Evolutionary conservation across 805 yeast genomes (phyloP).

Genomic region (Scheffersomyces coipomensis): DNA sequence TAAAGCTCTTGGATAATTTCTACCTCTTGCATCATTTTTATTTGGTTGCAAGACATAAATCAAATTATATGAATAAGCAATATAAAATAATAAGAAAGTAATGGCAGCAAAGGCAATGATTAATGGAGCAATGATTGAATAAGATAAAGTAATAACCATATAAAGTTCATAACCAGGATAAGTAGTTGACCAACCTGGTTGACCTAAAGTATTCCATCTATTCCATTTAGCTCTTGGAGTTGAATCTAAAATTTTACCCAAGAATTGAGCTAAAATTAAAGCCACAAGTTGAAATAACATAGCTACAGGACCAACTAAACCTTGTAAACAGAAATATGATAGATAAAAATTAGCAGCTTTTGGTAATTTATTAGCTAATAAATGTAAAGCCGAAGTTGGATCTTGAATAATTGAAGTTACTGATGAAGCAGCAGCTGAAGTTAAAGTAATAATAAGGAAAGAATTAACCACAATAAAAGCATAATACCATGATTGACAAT

Average conservation of each 20-base stretch:
- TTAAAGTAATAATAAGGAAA: slow-evolving; percentile 76
- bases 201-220: slow-evolving; percentile 61
- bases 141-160: slow-evolving; percentile 69
- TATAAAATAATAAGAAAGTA: slow-evolving; percentile 54
- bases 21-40: slow-evolving; percentile 64
- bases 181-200: slow-evolving; percentile 76
- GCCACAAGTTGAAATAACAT: slow-evolving; percentile 72
- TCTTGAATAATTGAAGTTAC: slow-evolving; percentile 64
- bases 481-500: slow-evolving; percentile 85
- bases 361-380: slow-evolving; percentile 78
- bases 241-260: slow-evolving; percentile 70
- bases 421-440: slow-evolving; percentile 82
- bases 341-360: slow-evolving; percentile 90
- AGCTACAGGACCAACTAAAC: slow-evolving; percentile 76
- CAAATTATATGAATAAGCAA: slow-evolving; percentile 63
- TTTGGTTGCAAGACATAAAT: slow-evolving; percentile 60
- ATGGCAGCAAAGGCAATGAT: slow-evolving; percentile 64
- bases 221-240: slow-evolving; percentile 94
- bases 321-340: slow-evolving; percentile 76
- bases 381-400: slow-evolving; percentile 69
- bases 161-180: slow-evolving; percentile 79
- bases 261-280: slow-evolving; percentile 65
- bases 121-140: slow-evolving; percentile 77
- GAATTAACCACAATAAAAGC: slow-evolving; percentile 91
- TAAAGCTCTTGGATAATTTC: slow-evolving; percentile 69